phyloP scores from a whole-genome alignment of 2,329 filamentous ascomycete genomes.

The Cladorrhinum sp. region DNA sequence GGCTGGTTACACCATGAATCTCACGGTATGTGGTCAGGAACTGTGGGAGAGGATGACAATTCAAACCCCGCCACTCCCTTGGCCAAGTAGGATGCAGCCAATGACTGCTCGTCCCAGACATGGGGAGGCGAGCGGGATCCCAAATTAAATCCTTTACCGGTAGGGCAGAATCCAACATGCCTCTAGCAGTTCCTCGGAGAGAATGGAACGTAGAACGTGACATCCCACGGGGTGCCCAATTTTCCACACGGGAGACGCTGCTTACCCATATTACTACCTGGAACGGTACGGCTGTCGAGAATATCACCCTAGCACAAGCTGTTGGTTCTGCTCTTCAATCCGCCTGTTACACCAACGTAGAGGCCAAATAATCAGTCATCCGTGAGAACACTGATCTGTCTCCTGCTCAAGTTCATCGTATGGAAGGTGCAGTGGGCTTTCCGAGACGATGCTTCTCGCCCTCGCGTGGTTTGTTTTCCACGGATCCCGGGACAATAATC shows the following conservation, averaged over 20 bases:
- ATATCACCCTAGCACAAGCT: neutral
- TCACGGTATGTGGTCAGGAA: neutral
- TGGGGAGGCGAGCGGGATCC: conserved; percentile 16
- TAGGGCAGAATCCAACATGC: conserved; percentile 22
- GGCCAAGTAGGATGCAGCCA: conserved; percentile 4
- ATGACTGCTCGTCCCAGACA: conserved; percentile 12
- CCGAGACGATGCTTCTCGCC: too few relatives aligned
- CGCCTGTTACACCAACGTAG: neutral
- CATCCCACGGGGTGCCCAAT: conserved; percentile 12
- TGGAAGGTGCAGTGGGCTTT: too few relatives aligned
- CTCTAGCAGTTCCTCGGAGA: conserved; percentile 11
- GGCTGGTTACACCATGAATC: neutral
- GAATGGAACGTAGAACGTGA: conserved; percentile 22
- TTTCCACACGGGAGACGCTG: neutral
- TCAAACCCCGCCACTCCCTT: neutral
- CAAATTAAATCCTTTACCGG: conserved; percentile 18
- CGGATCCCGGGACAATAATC: too few relatives aligned
- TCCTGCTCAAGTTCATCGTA: too few relatives aligned
- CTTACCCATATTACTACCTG: neutral
- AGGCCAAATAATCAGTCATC: too few relatives aligned
- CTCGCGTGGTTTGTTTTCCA: too few relatives aligned
- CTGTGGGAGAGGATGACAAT: neutral
- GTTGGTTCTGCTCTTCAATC: neutral
- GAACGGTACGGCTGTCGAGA: neutral
- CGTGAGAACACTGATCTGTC: too few relatives aligned